Evolutionary conservation across 202 grass and related monocot species (phyloP), one percentile per base, ranked within the genome.

Genomic region (Panicum virgatum): DNA sequence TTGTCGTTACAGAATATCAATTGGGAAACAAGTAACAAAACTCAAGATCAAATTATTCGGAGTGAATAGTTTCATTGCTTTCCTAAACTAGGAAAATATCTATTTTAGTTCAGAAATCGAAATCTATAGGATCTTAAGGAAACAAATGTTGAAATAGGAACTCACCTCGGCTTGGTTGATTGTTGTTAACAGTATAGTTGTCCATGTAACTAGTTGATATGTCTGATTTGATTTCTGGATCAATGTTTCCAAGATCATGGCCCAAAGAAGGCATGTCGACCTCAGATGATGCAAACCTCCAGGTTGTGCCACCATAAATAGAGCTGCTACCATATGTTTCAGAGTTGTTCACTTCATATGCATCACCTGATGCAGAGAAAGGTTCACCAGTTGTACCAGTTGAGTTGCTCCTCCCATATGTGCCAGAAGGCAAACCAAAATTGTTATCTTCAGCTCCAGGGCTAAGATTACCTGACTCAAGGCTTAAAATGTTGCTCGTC

Each of bases 151-250:
- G 56, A 90, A 81, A 68, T 2, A 9, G 36, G 27, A 80, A 81
- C 89, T 87, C 26, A 95, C 92, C 92, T 95, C 90, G 92, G 89
- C 71, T 88, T 80, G 89, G 89, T 86, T 92, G 84, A 74, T 90
- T 92, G 66, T 92, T 92, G 79, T 76, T 87, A 72, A 80, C 75
- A 84, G 80, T 81, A 73, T 94, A 87, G 78, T 78, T 86, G 62
- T 83, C 90, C 87, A 90, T 92, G 72, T 81, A 85, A 85, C 66
- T 77, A 73, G 65, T 56, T 68, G 87, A 69, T 36, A 84, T 60
- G 12, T 84, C 82, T 58, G 79, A 69, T 69, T 79, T 86, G 42
- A 90, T 79, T 74, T 83, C 75, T 67, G 74, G 88, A 73, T 90
- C 88, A 67, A 62, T 56, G 83, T 86, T 86, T 86, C 83, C 88